Percentiles rank a stretch among this genome's conserved stretches.
phyloP scores from a whole-genome alignment of 73 alveolate species.

The Tetrahymena malaccensis region DNA sequence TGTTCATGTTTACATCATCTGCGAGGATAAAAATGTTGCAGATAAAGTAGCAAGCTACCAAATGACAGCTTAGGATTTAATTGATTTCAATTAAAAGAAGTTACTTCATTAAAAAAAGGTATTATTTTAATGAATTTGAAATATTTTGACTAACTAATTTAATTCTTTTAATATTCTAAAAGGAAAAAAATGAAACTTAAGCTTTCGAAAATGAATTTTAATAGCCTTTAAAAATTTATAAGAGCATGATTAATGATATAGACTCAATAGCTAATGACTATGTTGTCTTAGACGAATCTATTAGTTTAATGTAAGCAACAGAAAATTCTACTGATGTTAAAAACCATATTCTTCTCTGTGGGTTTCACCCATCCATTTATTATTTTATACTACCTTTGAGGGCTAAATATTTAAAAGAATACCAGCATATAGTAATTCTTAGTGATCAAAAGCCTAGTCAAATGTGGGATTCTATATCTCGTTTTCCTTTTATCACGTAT shows the following conservation, averaged over 20 bases:
- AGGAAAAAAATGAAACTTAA: constrained; percentile 10
- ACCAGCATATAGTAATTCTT: constrained; percentile 74
- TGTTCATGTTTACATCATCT: constrained; percentile 82
- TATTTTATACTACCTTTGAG: constrained; percentile 86
- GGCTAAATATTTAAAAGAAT: constrained; percentile 79
- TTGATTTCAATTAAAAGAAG: constrained; percentile 5
- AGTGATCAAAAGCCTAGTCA: constrained; percentile 71
- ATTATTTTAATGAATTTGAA: neutral
- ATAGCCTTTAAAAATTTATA: constrained; percentile 44
- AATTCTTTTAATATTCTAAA: neutral
- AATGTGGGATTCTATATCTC: constrained; percentile 85
- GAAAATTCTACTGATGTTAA: constrained; percentile 56
- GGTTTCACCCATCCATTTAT: constrained; percentile 90
- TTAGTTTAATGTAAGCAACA: constrained; percentile 47
- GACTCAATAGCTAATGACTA: constrained; percentile 69
- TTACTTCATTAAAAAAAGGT: neutral
- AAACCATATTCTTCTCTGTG: constrained; percentile 92
- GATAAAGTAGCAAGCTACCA: constrained; percentile 76
- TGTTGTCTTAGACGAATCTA: constrained; percentile 47
- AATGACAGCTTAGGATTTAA: constrained; percentile 46
- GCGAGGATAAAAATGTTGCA: constrained; percentile 87
- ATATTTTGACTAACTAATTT: neutral
- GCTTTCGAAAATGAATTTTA: constrained; percentile 24
- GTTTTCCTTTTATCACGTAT: constrained; percentile 69
- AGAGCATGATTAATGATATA: constrained; percentile 41